Conservation (phyloP, 2,329 filamentous ascomycete species). For the Colletotrichum phormii region DNA sequence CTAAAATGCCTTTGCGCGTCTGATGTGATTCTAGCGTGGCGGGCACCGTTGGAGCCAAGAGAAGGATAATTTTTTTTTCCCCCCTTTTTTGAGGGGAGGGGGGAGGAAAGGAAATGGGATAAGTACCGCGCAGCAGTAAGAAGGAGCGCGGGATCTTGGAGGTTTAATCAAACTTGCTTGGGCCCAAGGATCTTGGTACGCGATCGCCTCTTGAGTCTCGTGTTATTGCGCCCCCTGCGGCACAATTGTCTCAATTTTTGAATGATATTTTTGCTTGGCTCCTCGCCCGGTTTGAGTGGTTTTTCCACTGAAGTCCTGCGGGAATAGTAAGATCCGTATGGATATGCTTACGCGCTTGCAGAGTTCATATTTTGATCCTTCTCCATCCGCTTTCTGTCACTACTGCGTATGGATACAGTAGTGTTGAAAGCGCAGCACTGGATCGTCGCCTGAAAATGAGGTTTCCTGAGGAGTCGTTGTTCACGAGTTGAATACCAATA, state of each 20-base stretch:
- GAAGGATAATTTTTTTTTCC: not conserved
- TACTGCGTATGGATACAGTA: not conserved
- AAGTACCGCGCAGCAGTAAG: slow-evolving; percentile 1
- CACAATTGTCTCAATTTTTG: not conserved
- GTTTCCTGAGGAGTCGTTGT: not conserved
- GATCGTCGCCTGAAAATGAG: not conserved
- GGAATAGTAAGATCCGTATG: not conserved
- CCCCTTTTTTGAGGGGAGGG: not conserved
- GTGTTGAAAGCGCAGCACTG: not conserved
- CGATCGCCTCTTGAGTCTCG: not conserved
- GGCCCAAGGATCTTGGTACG: not conserved
- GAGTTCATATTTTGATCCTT: not conserved
- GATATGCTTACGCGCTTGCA: not conserved
- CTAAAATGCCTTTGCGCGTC: not conserved
- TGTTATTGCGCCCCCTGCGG: not conserved
- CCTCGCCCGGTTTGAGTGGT: not conserved
- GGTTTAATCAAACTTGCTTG: slow-evolving; percentile 13
- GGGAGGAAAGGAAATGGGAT: not conserved
- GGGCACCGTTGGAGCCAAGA: not conserved
- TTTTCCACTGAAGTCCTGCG: not conserved
- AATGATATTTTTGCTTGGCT: not conserved
- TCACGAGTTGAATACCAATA: not conserved
- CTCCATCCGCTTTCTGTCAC: not conserved
- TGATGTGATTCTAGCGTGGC: not conserved
- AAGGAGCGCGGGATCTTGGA: not conserved